Evolutionary conservation across 345 rosid species (phyloP), one percentile per base, ranked within the genome.

Genomic region (Eucalyptus pauciflora): DNA sequence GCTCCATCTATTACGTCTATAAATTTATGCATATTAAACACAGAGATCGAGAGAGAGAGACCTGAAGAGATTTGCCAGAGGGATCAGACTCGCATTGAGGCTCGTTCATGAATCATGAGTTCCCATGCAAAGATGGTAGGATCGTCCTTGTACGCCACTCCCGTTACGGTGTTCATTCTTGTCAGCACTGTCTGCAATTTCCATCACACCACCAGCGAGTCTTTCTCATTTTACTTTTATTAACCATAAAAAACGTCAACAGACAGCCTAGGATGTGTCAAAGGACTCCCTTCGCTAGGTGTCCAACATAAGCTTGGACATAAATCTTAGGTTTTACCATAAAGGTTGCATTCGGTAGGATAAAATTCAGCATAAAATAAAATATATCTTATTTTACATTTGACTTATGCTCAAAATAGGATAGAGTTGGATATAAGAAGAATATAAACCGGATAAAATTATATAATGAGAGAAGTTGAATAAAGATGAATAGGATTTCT

Each of bases 91-190:
- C n/a, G 89, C 95, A 94, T 33, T 96, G 96, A 79, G 98, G 95
- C 88, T 96, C 98, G 18, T 97, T n/a, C n/a, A n/a, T n/a, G n/a
- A n/a, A n/a, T 97, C 89, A 96, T 97, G n/a, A 97, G 95, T 88
- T 97, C 99, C 99, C 99, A 97, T 85, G 99, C 94, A 88, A 97
- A 94, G 56, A 97, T 94, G 86, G 93, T 93, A 2, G 97, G 95
- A 89, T 97, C 99, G 43, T 97, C 97, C 91, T 92, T 94, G 52
- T 97, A 95, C 45, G 92, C 90, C 45, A 93, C 90, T 48, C 97
- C 95, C 24, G 97, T 97, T 69, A 97, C 86, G 17, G 96, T 87
- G 92, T 96, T 97, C 83, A 25, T 87, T 91, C 99, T 95, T n/a
- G 95, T 96, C 88, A 95, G 87, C 89, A 97, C 93, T 2, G 96